Evolutionary conservation across 257 asterid species (phyloP).

Genomic region (Perilla frutescens): DNA sequence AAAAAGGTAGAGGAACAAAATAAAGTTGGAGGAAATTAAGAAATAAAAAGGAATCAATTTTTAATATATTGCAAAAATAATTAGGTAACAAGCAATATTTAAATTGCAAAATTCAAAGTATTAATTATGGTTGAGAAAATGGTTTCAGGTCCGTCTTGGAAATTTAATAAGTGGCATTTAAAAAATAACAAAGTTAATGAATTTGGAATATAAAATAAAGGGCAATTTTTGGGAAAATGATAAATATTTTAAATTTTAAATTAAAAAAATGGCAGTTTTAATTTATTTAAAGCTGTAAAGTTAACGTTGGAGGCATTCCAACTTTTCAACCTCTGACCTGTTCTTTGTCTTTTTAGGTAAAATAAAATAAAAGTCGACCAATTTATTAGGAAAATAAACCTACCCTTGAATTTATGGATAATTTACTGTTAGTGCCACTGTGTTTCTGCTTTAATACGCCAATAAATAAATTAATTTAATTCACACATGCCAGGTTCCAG

Average conservation of each 20-base stretch:
- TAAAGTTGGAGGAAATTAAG: conserved; percentile 44
- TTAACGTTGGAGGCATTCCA: conserved; percentile 66
- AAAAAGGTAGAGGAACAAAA: conserved; percentile 44
- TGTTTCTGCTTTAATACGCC: conserved; percentile 7
- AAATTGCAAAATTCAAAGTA: conserved; percentile 70
- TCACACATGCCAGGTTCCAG: neutral
- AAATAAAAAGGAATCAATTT: conserved; percentile 43
- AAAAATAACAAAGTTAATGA: conserved; percentile 54
- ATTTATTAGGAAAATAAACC: conserved; percentile 28
- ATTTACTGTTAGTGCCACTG: conserved; percentile 55
- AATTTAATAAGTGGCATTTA: conserved; percentile 59
- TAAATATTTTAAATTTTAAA: conserved; percentile 23
- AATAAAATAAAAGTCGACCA: conserved; percentile 53
- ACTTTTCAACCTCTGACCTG: conserved; percentile 68
- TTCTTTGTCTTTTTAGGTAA: conserved; percentile 73
- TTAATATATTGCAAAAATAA: conserved; percentile 40
- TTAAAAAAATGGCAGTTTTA: conserved; percentile 47
- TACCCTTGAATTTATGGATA: conserved; percentile 41
- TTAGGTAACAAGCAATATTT: conserved; percentile 61
- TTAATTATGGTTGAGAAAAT: conserved; percentile 81
- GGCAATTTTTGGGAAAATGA: conserved; percentile 39
- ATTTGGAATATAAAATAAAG: conserved; percentile 43
- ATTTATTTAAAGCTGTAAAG: conserved; percentile 77
- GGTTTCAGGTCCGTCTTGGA: conserved; percentile 91
- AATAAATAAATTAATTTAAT: neutral